Evolutionary conservation across 345 rosid species (phyloP).

Genomic region (Heritiera littoralis): DNA sequence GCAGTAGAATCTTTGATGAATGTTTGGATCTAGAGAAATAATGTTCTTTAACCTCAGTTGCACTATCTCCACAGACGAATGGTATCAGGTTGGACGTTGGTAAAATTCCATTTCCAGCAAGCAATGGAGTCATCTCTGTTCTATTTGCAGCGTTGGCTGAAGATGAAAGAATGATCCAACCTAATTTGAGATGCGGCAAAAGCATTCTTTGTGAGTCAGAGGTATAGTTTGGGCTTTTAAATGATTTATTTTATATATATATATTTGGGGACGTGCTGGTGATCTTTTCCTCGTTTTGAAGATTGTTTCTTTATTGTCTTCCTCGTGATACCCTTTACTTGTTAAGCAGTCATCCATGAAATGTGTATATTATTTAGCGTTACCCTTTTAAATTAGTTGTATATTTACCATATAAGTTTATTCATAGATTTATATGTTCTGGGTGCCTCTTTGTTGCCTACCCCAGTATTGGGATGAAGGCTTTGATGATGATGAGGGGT

Average conservation of each 20-base stretch:
- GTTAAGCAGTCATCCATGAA: not conserved
- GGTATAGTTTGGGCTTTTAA: conserved; percentile 10
- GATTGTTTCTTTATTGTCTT: not conserved
- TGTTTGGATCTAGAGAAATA: conserved; percentile 52
- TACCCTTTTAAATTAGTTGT: not conserved
- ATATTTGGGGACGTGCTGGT: not conserved
- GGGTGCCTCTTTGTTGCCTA: not conserved
- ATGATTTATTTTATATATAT: not conserved
- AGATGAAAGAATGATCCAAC: not conserved
- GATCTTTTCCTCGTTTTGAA: not conserved
- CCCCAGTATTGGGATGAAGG: too few relatives aligned
- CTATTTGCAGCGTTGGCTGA: not conserved
- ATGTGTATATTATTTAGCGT: conserved; percentile 4
- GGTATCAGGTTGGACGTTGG: not conserved
- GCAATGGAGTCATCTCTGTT: not conserved
- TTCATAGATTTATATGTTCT: not conserved
- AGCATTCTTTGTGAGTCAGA: not conserved
- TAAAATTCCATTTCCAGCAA: not conserved
- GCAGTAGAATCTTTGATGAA: conserved; percentile 60
- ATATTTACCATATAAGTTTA: not conserved
- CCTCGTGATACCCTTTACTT: not conserved
- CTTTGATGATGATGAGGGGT: not conserved
- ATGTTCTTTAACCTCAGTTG: not conserved
- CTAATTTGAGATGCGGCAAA: not conserved
- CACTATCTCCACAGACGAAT: not conserved